Conservation (phyloP, 352 stramenopile species). For the Pythium sp. region DNA sequence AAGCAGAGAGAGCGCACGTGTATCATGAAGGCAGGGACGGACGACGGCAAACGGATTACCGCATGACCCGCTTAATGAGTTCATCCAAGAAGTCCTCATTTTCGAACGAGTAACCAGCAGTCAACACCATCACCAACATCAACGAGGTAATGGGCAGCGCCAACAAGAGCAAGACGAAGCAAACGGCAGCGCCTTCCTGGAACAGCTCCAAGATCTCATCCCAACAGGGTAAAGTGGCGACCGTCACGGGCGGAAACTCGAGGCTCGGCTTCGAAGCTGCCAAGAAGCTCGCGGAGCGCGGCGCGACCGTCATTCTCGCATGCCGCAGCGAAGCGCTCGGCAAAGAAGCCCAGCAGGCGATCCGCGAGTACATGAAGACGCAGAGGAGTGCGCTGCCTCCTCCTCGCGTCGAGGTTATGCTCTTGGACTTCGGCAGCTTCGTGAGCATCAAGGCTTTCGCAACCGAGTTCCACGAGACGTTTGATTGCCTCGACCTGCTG, state of each 20-base stretch:
- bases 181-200: conserved; percentile 7
- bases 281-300: conserved; percentile 47
- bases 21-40: too few species aligned
- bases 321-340: conserved; percentile 53
- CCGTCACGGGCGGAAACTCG: conserved; percentile 84
- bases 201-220: conserved; percentile 29
- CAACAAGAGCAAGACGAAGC: background rate
- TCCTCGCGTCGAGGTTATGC: conserved; percentile 19
- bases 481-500: conserved; percentile 25
- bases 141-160: background rate
- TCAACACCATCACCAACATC: background rate
- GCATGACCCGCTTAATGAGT: too few species aligned
- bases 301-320: conserved; percentile 71
- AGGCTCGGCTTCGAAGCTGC: conserved; percentile 80
- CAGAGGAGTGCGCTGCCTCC: conserved; percentile 7
- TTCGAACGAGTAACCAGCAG: background rate
- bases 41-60: too few species aligned
- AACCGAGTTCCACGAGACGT: conserved; percentile 14
- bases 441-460: conserved; percentile 13
- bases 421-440: conserved; percentile 22
- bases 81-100: background rate
- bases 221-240: conserved; percentile 49
- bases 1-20: too few species aligned
- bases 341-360: conserved; percentile 24
- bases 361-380: conserved; percentile 13